Evolutionary conservation across 495 filamentous ascomycete species (phyloP).

Genomic region (Penicillium mononematosum): DNA sequence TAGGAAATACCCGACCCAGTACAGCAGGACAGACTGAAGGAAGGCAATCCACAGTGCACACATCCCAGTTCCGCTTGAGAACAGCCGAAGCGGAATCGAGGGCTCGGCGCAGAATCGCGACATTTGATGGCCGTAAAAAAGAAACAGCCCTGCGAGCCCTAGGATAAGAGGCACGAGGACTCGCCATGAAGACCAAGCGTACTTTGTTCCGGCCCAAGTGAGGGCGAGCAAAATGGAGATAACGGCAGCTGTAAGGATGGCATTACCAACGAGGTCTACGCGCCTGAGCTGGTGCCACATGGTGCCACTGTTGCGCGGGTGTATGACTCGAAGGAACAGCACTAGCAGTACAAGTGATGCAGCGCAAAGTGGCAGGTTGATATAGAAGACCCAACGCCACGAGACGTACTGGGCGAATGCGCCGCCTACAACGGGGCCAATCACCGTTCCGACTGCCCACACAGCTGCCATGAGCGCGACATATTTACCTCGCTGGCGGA

Average conservation of each 20-base stretch:
- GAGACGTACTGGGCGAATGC: conserved; percentile 30
- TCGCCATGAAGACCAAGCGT: conserved; percentile 50
- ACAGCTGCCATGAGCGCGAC: conserved; percentile 22
- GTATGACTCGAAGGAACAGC: conserved; percentile 41
- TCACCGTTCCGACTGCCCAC: conserved; percentile 26
- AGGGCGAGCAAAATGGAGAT: conserved; percentile 52
- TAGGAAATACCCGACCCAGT: conserved; percentile 42
- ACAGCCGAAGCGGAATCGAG: not conserved
- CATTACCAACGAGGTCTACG: conserved; percentile 54
- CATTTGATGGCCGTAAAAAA: conserved; percentile 11
- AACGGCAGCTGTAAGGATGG: conserved; percentile 47
- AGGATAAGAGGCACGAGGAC: conserved; percentile 43
- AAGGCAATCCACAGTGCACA: conserved; percentile 29
- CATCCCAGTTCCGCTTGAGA: conserved; percentile 13
- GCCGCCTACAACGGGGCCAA: conserved; percentile 38
- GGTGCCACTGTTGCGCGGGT: not conserved
- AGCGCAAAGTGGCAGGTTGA: conserved; percentile 57
- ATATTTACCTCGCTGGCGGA: conserved; percentile 33
- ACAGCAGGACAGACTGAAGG: conserved; percentile 16
- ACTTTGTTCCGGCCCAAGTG: conserved; percentile 53
- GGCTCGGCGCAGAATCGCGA: conserved; percentile 3
- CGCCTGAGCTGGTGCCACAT: conserved; percentile 16
- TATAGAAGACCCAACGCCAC: conserved; percentile 64
- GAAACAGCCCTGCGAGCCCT: conserved; percentile 16
- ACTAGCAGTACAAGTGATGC: conserved; percentile 50